Evolutionary conservation across 257 asterid species (phyloP).

Genomic region (Eustoma russellianum): DNA sequence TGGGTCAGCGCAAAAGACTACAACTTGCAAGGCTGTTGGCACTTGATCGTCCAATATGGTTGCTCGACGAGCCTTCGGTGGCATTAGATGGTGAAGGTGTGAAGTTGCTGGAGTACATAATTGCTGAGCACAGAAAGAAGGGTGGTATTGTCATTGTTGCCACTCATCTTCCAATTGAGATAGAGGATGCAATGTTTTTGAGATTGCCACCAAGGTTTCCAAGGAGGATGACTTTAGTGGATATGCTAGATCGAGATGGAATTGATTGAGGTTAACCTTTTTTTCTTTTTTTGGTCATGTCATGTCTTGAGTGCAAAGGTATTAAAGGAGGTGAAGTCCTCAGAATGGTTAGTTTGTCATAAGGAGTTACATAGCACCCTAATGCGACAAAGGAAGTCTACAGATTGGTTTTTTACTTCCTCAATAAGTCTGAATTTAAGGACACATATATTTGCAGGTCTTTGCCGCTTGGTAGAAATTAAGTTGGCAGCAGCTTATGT

Average conservation of each 20-base stretch:
- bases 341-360: conserved; percentile 67
- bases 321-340: conserved; percentile 79
- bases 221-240: conserved; percentile 43
- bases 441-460: conserved; percentile 85
- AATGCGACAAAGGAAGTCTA: conserved; percentile 64
- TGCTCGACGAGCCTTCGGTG: conserved; percentile 87
- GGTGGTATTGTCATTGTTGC: conserved; percentile 69
- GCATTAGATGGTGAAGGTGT: conserved; percentile 79
- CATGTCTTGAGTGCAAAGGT: conserved; percentile 85
- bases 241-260: conserved; percentile 48
- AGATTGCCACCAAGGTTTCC: conserved; percentile 54
- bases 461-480: conserved; percentile 88
- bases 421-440: conserved; percentile 70
- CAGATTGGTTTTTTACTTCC: conserved; percentile 72
- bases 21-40: conserved; percentile 79
- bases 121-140: conserved; percentile 60
- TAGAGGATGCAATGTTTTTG: conserved; percentile 47
- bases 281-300: conserved; percentile 51
- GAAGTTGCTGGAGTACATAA: conserved; percentile 50
- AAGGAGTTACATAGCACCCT: conserved; percentile 58
- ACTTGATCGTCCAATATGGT: conserved; percentile 80
- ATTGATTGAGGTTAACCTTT: conserved; percentile 23
- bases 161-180: conserved; percentile 48
- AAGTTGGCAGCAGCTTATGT: conserved; percentile 15
- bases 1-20: conserved; percentile 77